Conservation (phyloP, 78 protist genomes). For the Reticulomyxa filosa region DNA sequence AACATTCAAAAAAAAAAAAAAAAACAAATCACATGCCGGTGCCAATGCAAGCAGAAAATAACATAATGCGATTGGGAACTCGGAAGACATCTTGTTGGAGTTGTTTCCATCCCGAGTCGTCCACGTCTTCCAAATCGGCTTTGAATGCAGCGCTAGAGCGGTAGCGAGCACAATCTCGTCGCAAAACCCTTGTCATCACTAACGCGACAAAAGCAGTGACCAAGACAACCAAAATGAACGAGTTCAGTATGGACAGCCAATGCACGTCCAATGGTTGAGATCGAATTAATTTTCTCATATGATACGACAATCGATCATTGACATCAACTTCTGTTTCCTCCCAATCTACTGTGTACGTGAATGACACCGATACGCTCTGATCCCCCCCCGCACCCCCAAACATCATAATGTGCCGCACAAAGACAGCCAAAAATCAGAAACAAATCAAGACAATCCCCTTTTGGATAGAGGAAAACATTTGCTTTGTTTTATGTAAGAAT, state of each 20-base stretch:
- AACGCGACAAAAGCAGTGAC: conserved; percentile 68
- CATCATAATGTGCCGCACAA: too few species aligned
- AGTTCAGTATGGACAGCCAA: conserved; percentile 84
- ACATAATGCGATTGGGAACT: conserved; percentile 44
- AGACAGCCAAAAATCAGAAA: too few species aligned
- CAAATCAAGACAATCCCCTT: too few species aligned
- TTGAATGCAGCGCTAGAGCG: too few species aligned
- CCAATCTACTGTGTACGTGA: too few species aligned
- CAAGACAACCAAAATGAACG: conserved; percentile 55
- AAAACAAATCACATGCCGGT: neutral
- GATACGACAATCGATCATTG: too few species aligned
- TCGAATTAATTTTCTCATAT: too few species aligned
- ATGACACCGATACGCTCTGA: too few species aligned
- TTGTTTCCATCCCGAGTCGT: conserved; percentile 94
- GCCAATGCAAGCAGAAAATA: conserved; percentile 56
- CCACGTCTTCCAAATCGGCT: conserved; percentile 21
- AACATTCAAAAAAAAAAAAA: conserved; percentile 5
- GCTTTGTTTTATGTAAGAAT: too few species aligned
- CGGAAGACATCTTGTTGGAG: conserved; percentile 91
- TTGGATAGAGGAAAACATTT: too few species aligned
- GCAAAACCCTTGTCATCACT: conserved; percentile 61
- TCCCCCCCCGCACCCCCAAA: too few species aligned
- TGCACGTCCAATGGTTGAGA: conserved; percentile 65
- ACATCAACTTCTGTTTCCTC: too few species aligned
- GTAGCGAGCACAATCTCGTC: conserved; percentile 63